Base-by-base conservation (phyloP, 2,329 filamentous ascomycete species). In the Aurifilum marmelostoma region DNA sequence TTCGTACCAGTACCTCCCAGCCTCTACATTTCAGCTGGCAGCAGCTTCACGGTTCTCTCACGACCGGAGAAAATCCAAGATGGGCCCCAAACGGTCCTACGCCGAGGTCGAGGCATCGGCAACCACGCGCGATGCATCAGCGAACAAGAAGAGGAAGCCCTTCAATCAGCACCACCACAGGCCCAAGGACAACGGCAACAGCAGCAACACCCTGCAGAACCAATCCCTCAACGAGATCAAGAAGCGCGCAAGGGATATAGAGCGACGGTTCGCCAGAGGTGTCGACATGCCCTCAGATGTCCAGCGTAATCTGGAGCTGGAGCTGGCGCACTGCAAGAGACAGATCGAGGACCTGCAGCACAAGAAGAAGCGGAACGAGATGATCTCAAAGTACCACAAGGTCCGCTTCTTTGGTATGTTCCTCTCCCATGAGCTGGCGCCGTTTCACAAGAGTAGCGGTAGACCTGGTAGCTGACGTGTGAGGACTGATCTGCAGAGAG, bases 331-430 rank as follows among this genome's bases (percentile, higher is more conserved):
- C 5, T 90, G 89, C 75, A 85, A 88, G 78, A 83, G 87, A 72
- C 90, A 92, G 75, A 82, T 94, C 69, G 83, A 80, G 5, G 84
- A 87, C 71, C 83, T 86, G 62, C 82, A 87, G 69, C 83, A 85
- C 69, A 88, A 89, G 74, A 89, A 88, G 80, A 85, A 84, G 76
- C 85, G 88, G 73, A 85, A 85, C 74, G 84, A 88, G 69, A 92
- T 94, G 87, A 93, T 94, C 71, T 84, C 84, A 64, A 91, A 90
- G 78, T 96, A 94, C 75, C 92, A 95, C 77, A 94, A 93, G 87
- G 88, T 95, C 64, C 84, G 92, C 37, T 96, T 96, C 77, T 95
- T 95, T 79, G 92, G 92, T 92, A 83, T 65, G 85, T 75, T 9
- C 34, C 6, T 11, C 68, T 37, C 29, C 14, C 34, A 14, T 12